Percentiles rank a stretch among this genome's conserved stretches.
Conservation (phyloP, 805 yeast genomes). For the Wickerhamomyces alni region DNA sequence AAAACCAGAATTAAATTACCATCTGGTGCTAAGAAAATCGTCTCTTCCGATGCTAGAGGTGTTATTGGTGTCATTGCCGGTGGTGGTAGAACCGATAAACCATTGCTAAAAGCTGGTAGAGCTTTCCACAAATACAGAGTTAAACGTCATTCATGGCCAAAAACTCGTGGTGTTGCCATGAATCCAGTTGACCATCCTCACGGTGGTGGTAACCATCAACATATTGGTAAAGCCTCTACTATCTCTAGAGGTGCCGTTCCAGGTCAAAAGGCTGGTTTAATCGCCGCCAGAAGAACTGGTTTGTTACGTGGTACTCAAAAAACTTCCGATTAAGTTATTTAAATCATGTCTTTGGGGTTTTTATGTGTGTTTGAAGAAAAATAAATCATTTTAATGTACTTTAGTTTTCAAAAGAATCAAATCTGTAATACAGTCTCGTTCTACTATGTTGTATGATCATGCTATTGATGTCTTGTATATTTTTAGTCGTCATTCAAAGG, state of each 20-base stretch:
- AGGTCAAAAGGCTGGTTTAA: slow-evolving; percentile 99
- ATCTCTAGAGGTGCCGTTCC: slow-evolving; percentile 99
- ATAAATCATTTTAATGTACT: slow-evolving; percentile 19
- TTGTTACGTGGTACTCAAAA: slow-evolving; percentile 99
- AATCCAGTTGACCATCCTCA: slow-evolving; percentile 99
- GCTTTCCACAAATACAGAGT: slow-evolving; percentile 99
- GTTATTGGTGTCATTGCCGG: slow-evolving; percentile 99
- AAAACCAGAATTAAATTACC: slow-evolving; percentile 99
- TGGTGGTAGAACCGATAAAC: slow-evolving; percentile 99
- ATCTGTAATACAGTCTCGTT: too few relatives aligned
- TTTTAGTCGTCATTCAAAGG: slow-evolving; percentile 5
- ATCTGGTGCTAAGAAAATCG: slow-evolving; percentile 97
- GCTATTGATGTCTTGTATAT: too few relatives aligned
- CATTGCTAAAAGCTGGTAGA: slow-evolving; percentile 99
- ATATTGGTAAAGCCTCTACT: slow-evolving; percentile 99
- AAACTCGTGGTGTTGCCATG: slow-evolving; percentile 99
- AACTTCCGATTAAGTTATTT: slow-evolving; percentile 58
- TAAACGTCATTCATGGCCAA: slow-evolving; percentile 99
- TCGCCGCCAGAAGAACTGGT: slow-evolving; percentile 99
- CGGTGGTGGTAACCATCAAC: slow-evolving; percentile 99
- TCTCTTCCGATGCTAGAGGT: slow-evolving; percentile 97
- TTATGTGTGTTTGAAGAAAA: slow-evolving; percentile 13
- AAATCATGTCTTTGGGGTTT: slow-evolving; percentile 18
- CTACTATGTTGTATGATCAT: too few relatives aligned
- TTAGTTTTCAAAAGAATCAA: slow-evolving; percentile 3